Evolutionary conservation across 78 protist species (phyloP).

Genomic region (Dictyostelium citrinum): DNA sequence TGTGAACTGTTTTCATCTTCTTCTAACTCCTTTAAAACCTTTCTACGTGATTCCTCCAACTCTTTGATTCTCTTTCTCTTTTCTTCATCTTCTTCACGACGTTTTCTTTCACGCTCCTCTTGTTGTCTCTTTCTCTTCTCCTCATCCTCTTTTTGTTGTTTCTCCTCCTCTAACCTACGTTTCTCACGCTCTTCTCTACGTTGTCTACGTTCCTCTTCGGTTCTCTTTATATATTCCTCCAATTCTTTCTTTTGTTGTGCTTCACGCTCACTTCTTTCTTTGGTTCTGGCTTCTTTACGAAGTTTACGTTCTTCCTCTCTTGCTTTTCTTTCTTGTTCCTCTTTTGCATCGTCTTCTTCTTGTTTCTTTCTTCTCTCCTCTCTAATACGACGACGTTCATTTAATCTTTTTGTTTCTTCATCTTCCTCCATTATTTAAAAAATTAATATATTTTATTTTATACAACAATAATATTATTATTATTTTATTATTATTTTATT

Average conservation of each 20-base stretch:
- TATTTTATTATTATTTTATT: too few relatives aligned
- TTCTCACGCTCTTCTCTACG: conserved; percentile 67
- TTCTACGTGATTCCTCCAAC: conserved; percentile 30
- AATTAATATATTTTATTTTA: not conserved
- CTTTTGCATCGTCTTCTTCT: conserved; percentile 45
- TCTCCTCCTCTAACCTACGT: conserved; percentile 30
- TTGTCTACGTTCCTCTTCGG: conserved; percentile 35
- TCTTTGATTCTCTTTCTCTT: not conserved
- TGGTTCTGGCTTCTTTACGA: conserved; percentile 17
- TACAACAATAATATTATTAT: too few relatives aligned
- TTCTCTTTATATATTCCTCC: conserved; percentile 65
- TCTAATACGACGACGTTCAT: conserved; percentile 54
- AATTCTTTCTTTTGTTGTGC: conserved; percentile 65
- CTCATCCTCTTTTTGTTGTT: conserved; percentile 41
- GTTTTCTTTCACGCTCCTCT: conserved; percentile 28
- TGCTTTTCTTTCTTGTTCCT: conserved; percentile 15
- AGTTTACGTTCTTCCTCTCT: conserved; percentile 43
- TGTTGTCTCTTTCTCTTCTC: not conserved
- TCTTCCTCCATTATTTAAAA: conserved; percentile 20
- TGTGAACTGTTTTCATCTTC: conserved; percentile 55
- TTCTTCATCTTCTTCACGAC: conserved; percentile 66
- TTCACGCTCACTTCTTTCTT: conserved; percentile 40
- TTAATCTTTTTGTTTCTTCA: conserved; percentile 55
- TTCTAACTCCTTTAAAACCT: conserved; percentile 30
- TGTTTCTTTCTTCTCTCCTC: conserved; percentile 48